phyloP scores from a whole-genome alignment of 2,329 filamentous ascomycete genomes.

The Talaromyces sp. region DNA sequence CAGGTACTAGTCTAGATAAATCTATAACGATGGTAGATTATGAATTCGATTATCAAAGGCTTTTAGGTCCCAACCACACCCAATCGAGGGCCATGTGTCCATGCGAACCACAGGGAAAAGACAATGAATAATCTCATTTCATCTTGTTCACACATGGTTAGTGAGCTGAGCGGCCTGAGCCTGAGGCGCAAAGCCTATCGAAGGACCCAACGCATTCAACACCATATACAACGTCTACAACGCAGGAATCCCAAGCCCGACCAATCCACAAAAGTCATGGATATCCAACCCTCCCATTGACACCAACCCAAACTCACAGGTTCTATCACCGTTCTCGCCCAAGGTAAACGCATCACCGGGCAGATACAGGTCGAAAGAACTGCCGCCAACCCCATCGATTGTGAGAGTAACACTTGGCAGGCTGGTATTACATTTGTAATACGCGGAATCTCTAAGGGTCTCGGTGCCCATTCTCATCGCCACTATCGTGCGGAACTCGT shows the following conservation, averaged over 20 bases:
- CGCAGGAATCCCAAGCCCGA: background rate
- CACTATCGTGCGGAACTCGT: background rate
- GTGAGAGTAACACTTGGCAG: background rate
- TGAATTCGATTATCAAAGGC: too few relatives aligned
- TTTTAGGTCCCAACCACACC: too few relatives aligned
- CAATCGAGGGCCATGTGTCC: too few relatives aligned
- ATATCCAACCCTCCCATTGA: background rate
- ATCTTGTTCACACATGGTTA: too few relatives aligned
- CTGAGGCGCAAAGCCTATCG: slow-evolving; percentile 39
- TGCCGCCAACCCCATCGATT: background rate
- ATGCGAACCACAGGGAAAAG: too few relatives aligned
- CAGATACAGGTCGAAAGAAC: background rate
- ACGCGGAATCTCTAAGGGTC: background rate
- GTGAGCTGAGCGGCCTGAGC: too few relatives aligned
- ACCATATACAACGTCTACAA: background rate
- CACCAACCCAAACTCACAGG: background rate
- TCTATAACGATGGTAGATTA: too few relatives aligned
- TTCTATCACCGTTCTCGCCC: background rate
- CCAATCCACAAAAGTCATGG: background rate
- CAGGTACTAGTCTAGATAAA: too few relatives aligned
- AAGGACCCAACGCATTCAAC: background rate
- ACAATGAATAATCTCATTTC: too few relatives aligned
- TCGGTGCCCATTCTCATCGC: background rate
- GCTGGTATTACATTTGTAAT: background rate
- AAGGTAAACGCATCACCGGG: background rate